Conservation (phyloP, 2,329 filamentous ascomycete genomes). For the Fusarium proliferatum region DNA sequence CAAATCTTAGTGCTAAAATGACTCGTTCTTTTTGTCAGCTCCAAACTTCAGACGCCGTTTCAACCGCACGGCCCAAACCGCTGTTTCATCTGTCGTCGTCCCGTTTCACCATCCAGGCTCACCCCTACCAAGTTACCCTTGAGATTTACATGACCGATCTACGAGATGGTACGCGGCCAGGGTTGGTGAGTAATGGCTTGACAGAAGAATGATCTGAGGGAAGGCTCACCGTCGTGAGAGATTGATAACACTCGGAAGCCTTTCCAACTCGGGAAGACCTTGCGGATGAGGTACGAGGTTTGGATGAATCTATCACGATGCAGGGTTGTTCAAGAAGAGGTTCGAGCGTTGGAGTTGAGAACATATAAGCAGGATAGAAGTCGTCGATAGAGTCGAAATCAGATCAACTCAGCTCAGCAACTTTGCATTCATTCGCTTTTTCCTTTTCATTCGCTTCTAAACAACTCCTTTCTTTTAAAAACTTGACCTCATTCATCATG, state of each 20-base stretch:
- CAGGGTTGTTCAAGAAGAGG: not conserved
- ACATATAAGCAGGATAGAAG: slow-evolving; percentile 9
- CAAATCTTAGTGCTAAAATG: not conserved
- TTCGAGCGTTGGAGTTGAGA: slow-evolving; percentile 23
- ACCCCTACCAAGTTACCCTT: not conserved
- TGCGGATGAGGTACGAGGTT: slow-evolving; percentile 15
- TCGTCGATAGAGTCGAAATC: not conserved
- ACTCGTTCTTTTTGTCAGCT: not conserved
- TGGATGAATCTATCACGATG: slow-evolving; percentile 13
- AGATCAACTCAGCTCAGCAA: slow-evolving; percentile 28
- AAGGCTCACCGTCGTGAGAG: slow-evolving; percentile 17
- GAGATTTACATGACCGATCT: slow-evolving; percentile 8
- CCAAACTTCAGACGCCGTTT: slow-evolving; percentile 1
- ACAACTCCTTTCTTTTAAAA: slow-evolving; percentile 14
- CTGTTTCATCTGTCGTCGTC: slow-evolving; percentile 23
- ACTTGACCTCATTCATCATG: slow-evolving; percentile 27
- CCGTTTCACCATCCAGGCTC: slow-evolving; percentile 32
- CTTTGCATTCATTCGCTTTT: slow-evolving; percentile 17
- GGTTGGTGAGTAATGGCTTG: not conserved
- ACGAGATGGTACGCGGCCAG: not conserved
- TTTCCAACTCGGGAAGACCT: slow-evolving; percentile 32
- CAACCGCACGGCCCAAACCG: slow-evolving; percentile 13
- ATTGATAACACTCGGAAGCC: slow-evolving; percentile 20
- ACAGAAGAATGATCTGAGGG: not conserved
- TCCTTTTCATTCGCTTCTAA: slow-evolving; percentile 7